phyloP scores from a whole-genome alignment of 345 rosid genomes.

The Hibiscus trionum region DNA sequence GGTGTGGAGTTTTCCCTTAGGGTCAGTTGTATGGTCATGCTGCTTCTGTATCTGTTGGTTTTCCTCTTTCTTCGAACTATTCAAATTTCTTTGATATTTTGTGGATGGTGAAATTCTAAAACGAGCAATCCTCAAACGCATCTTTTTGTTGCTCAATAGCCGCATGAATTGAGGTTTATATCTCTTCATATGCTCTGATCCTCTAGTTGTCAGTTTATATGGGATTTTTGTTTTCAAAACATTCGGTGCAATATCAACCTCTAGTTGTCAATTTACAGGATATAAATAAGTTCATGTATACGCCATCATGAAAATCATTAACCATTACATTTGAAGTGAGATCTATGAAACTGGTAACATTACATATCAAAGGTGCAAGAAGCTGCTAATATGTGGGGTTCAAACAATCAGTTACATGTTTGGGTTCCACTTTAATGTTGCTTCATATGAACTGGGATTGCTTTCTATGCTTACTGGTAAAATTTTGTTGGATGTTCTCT shows the following conservation, averaged over 20 bases:
- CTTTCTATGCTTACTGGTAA: not conserved
- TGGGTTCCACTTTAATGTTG: not conserved
- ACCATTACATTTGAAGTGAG: not conserved
- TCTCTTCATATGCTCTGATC: not conserved
- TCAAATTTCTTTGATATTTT: not conserved
- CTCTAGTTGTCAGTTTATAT: not conserved
- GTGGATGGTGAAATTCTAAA: conserved; percentile 1
- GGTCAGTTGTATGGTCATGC: not conserved
- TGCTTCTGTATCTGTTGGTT: not conserved
- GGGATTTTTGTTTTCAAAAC: not conserved
- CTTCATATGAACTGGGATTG: not conserved
- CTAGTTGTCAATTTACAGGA: not conserved
- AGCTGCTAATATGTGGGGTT: not conserved
- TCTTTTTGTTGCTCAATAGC: not conserved
- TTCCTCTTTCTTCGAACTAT: conserved; percentile 1
- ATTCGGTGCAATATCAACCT: not conserved
- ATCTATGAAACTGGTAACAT: not conserved
- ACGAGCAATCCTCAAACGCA: not conserved
- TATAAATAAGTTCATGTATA: not conserved
- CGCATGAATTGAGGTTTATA: not conserved
- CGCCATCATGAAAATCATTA: not conserved
- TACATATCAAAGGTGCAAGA: not conserved
- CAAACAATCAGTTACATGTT: not conserved
- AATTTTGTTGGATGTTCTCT: not conserved
- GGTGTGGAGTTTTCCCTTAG: not conserved